Evolutionary conservation across 164 flowering plant genomes (phyloP), one percentile per base, ranked within the genome.

Genomic region (Vitis rotundifolia): DNA sequence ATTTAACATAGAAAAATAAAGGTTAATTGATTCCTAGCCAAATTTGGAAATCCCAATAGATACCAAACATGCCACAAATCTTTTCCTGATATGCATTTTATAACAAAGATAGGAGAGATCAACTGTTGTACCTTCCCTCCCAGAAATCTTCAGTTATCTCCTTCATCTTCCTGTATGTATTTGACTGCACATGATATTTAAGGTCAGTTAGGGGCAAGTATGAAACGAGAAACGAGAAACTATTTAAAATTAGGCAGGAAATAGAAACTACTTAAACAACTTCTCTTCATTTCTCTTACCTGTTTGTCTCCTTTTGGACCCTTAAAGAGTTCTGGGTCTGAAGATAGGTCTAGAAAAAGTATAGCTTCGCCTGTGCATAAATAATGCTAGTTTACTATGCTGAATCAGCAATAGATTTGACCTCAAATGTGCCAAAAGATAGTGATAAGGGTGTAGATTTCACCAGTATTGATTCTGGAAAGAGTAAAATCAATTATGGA

Each of bases 241-340:
- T 1, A 6, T 37, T 3, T 37, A 37, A 37, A 37, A 37, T 3
- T 6, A 37, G 44, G 44, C 5, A 37, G 44, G 44, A 37, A 37
- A 37, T 5, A 37, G 9, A 50, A 56, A 15, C 11, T 26, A 31
- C 61, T 44, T 53, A 29, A 11, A 5, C 37, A n/a, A 66, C 8
- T 5, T 50, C 29, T 8, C 3, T 31, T 63, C 47, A n/a, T 19
- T 28, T 52, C 49, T 16, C 87, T 78, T 83, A 92, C 99, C 75
- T 96, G 99, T 80, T 75, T 88, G 76, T 92, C 96, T 63, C 98
- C 96, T 80, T 88, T 96, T 55, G 93, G 93, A 70, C 98, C 98
- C 74, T 89, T 86, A 73, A 96, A 96, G 8, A 96, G 88, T 72
- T 79, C 86, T 14, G 97, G 97, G 63, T 93, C 98, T 37, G 84